These are phyloP conservation scores for Hirschfeldia incana DNA, from an alignment of 345 rosid species.

Conservation along the genomic window DNA sequence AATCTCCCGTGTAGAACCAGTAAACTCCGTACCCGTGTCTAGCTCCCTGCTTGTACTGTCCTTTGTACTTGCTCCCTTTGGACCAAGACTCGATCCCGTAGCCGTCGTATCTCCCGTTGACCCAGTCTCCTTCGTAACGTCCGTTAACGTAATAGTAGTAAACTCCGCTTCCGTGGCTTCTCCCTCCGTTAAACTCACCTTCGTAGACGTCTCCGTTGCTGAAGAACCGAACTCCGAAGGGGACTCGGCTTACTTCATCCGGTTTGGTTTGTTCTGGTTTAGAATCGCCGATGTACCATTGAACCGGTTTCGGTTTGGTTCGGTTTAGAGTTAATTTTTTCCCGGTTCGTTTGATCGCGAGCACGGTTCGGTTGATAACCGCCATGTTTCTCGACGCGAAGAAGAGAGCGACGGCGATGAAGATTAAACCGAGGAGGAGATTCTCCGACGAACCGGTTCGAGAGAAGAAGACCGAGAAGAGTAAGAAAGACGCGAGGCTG, in stretches of 20 bases:
- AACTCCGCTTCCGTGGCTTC: constrained; percentile 91
- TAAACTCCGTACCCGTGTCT: constrained; percentile 86
- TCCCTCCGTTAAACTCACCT: constrained; percentile 85
- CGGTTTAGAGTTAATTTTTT: constrained; percentile 43
- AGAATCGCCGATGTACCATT: constrained; percentile 82
- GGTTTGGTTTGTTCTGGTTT: constrained; percentile 19
- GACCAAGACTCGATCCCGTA: constrained; percentile 93
- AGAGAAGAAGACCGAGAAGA: constrained; percentile 51
- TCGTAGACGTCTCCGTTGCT: constrained; percentile 92
- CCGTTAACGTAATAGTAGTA: constrained; percentile 75
- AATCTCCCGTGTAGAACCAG: constrained; percentile 87
- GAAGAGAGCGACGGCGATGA: constrained; percentile 76
- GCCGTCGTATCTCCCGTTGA: constrained; percentile 89
- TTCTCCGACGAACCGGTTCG: constrained; percentile 73
- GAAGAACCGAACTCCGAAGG: constrained; percentile 59
- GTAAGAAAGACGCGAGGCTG: constrained; percentile 47
- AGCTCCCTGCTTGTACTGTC: constrained; percentile 75
- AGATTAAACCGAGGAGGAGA: constrained; percentile 65
- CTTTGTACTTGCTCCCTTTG: constrained; percentile 88
- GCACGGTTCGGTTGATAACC: constrained; percentile 53
- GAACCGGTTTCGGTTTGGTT: constrained; percentile 56
- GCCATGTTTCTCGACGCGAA: constrained; percentile 73
- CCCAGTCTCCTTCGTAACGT: constrained; percentile 93
- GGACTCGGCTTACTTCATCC: neutral
- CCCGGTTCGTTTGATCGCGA: constrained; percentile 41